Conservation (phyloP, 208 protist species). For the Polymyxa betae region DNA sequence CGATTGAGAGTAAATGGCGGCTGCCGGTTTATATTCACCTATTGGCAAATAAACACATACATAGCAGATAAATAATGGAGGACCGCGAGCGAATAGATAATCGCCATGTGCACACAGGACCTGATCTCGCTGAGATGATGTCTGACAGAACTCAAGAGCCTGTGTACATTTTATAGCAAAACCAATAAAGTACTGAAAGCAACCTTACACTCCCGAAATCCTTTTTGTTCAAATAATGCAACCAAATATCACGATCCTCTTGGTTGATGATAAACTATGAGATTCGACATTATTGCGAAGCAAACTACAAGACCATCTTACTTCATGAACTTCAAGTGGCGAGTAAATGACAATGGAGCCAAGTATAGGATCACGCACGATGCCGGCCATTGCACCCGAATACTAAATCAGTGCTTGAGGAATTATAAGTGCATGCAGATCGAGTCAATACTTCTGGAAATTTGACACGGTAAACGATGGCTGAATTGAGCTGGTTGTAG, state of each 20-base stretch:
- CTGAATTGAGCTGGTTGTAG: background rate
- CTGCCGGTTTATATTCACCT: conserved; percentile 31
- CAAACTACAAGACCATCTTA: background rate
- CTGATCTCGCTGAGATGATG: background rate
- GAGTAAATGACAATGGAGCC: conserved; percentile 26
- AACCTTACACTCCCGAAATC: conserved; percentile 6
- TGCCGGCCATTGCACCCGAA: background rate
- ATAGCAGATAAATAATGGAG: background rate
- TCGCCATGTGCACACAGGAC: conserved; percentile 27
- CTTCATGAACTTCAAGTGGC: background rate
- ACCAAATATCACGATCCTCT: conserved; percentile 52
- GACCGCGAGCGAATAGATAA: background rate
- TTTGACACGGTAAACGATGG: background rate
- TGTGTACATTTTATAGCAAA: background rate
- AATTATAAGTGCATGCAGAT: background rate
- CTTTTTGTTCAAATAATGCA: background rate
- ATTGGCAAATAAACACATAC: background rate
- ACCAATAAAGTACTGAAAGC: background rate
- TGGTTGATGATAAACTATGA: background rate
- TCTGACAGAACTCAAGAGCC: conserved; percentile 33
- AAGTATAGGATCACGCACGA: background rate
- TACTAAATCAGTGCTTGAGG: background rate
- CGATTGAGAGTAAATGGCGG: conserved; percentile 38
- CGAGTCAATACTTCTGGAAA: background rate
- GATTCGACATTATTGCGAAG: background rate